These are phyloP conservation scores for Catunica adiposa DNA, from an alignment of 2,329 filamentous ascomycete genomes.

Conservation along the genomic window DNA sequence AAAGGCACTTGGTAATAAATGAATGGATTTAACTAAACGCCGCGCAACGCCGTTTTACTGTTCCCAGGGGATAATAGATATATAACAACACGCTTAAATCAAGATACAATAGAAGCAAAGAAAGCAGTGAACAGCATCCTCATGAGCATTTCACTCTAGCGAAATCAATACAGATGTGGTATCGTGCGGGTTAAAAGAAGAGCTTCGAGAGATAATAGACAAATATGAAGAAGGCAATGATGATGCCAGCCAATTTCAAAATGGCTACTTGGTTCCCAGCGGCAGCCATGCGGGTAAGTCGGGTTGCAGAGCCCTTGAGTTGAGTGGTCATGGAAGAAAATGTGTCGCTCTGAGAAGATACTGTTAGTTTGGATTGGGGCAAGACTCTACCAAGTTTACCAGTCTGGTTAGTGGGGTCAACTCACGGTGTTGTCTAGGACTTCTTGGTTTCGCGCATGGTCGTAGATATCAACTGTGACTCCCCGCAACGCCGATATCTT, in stretches of 20 bases:
- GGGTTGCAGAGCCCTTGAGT: constrained; percentile 66
- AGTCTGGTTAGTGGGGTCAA: constrained; percentile 15
- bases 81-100: no score
- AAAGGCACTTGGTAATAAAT: no score
- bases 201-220: constrained; percentile 57
- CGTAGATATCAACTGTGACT: constrained; percentile 95
- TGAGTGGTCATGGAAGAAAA: constrained; percentile 76
- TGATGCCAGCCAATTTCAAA: constrained; percentile 71
- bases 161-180: background rate
- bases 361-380: background rate
- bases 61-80: no score
- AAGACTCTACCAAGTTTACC: no score
- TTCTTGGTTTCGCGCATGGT: constrained; percentile 76
- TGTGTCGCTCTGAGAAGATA: constrained; percentile 54
- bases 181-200: constrained; percentile 32
- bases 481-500: constrained; percentile 87
- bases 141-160: no score
- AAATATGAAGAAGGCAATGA: constrained; percentile 54
- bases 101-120: background rate
- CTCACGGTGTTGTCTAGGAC: constrained; percentile 75
- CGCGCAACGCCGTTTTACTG: no score
- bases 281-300: constrained; percentile 78
- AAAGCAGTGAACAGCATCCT: background rate
- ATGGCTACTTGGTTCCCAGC: constrained; percentile 83
- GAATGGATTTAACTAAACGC: no score